Conservation (phyloP, 2,329 filamentous ascomycete genomes). For the Mycosphaerella sp. region DNA sequence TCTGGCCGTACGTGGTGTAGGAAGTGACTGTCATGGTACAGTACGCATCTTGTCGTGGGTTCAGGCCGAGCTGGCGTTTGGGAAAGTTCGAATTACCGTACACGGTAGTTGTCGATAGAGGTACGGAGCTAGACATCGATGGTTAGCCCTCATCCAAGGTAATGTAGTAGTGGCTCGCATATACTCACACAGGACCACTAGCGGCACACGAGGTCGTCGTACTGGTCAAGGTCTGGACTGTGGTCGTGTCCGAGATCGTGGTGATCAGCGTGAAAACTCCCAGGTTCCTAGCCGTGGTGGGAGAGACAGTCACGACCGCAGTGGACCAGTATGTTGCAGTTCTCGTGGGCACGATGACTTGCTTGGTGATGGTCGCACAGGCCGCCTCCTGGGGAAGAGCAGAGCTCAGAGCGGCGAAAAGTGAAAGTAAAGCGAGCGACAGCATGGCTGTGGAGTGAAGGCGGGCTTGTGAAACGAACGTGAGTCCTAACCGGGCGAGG, state of each 20-base stretch:
- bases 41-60: slow-evolving; percentile 19
- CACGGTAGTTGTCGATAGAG: slow-evolving; percentile 22
- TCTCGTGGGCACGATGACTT: slow-evolving; percentile 28
- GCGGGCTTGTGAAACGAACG: slow-evolving; percentile 14
- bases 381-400: slow-evolving; percentile 26
- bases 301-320: slow-evolving; percentile 23
- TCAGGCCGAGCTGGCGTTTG: slow-evolving; percentile 22
- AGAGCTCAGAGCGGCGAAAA: slow-evolving; percentile 22
- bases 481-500: slow-evolving; percentile 1
- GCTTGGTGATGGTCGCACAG: slow-evolving; percentile 27
- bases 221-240: slow-evolving; percentile 27
- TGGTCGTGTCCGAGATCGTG: slow-evolving; percentile 28
- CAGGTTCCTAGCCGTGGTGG: slow-evolving; percentile 24
- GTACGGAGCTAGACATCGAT: slow-evolving; percentile 7
- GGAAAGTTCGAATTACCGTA: slow-evolving; percentile 15
- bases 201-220: slow-evolving; percentile 24
- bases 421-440: slow-evolving; percentile 17
- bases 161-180: not conserved
- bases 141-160: slow-evolving; percentile 3
- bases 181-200: slow-evolving; percentile 24
- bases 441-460: slow-evolving; percentile 21
- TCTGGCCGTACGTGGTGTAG: slow-evolving; percentile 29
- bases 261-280: slow-evolving; percentile 28
- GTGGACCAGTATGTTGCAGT: slow-evolving; percentile 30
- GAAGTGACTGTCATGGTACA: slow-evolving; percentile 29